Base-by-base conservation (phyloP, 257 asterid genomes). In the Parsonsia alboflavescens region DNA sequence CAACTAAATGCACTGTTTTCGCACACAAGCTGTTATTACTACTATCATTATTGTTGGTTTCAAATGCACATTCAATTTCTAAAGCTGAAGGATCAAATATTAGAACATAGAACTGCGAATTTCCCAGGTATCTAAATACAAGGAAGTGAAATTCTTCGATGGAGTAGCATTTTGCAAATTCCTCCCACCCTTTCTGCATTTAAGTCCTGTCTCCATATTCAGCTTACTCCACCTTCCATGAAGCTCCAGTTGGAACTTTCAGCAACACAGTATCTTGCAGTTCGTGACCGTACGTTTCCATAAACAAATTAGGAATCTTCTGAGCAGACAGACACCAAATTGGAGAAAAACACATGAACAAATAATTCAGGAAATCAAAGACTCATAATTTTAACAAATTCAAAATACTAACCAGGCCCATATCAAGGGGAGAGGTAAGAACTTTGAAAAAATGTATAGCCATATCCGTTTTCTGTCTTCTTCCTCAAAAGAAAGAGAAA, bases 261-360 rank as follows among this genome's bases (percentile, higher is more conserved):
- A 88, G 77, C 36, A 19, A 76, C 9, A 82, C 79, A 6, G 21
- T 21, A 63, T 78, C 76, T 12, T 73, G 71, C 58, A 88, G 68
- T 49, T 42, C 46, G 0, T 62, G 61, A 12, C 84, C 85, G 17
- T 81, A 68, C 65, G 65, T 70, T 48, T 44, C 73, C 48, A 52
- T 69, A 68, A 82, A 88, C 21, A 56, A 76, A 1, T 64, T 19
- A 9, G 88, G 91, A 59, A 88, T 78, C 75, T 71, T 85, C 93
- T 85, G 85, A 15, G 13, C 45, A 57, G 21, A 28, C 10, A 17
- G 39, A 33, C 39, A 33, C 39, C 39, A 33, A 33, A 33, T 33
- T 33, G 39, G 39, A 33, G 2, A 33, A 33, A 33, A 33, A 33
- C 39, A 33, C 1, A 1, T 33, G 39, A 33, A 33, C 39, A 33